phyloP scores from a whole-genome alignment of 2,329 filamentous ascomycete species.

The Claviceps cyperi region DNA sequence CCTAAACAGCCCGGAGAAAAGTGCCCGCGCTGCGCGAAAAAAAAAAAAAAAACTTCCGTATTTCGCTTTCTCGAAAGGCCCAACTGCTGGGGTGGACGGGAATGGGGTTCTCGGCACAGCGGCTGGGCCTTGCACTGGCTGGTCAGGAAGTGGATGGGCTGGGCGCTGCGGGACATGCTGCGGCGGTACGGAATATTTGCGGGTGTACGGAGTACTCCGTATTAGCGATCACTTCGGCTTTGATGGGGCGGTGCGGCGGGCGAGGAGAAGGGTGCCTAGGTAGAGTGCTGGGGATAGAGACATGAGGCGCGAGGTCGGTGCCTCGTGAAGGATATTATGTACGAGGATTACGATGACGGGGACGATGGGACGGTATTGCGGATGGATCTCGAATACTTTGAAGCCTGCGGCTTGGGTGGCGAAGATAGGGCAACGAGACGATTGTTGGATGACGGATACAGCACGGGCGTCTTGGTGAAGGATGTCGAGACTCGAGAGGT shows the following conservation, averaged over 20 bases:
- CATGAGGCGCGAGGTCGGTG: slow-evolving; percentile 35
- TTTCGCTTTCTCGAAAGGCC: slow-evolving; percentile 47
- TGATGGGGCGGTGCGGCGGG: slow-evolving; percentile 28
- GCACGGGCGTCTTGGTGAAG: slow-evolving; percentile 34
- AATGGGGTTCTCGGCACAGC: slow-evolving; percentile 45
- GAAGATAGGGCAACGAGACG: slow-evolving; percentile 37
- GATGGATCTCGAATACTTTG: slow-evolving; percentile 34
- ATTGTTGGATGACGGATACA: slow-evolving; percentile 44
- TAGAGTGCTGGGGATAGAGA: slow-evolving; percentile 33
- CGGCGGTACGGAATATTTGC: slow-evolving; percentile 47
- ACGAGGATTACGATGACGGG: slow-evolving; percentile 21
- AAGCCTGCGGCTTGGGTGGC: slow-evolving; percentile 31
- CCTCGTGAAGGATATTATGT: slow-evolving; percentile 29
- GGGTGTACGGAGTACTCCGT: slow-evolving; percentile 30
- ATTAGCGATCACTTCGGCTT: slow-evolving; percentile 25
- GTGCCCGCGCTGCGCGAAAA: slow-evolving; percentile 36
- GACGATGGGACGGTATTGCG: slow-evolving; percentile 9
- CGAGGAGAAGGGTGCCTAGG: slow-evolving; percentile 17
- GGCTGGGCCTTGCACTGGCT: slow-evolving; percentile 58
- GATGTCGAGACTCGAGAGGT: too few species aligned
- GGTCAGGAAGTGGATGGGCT: slow-evolving; percentile 13
- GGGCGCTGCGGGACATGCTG: slow-evolving; percentile 38
- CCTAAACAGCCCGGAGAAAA: slow-evolving; percentile 11
- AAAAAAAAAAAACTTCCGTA: slow-evolving; percentile 35
- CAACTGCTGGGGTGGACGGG: slow-evolving; percentile 49